phyloP scores from a whole-genome alignment of 306 rosid genomes.

The Arachis hypogaea region DNA sequence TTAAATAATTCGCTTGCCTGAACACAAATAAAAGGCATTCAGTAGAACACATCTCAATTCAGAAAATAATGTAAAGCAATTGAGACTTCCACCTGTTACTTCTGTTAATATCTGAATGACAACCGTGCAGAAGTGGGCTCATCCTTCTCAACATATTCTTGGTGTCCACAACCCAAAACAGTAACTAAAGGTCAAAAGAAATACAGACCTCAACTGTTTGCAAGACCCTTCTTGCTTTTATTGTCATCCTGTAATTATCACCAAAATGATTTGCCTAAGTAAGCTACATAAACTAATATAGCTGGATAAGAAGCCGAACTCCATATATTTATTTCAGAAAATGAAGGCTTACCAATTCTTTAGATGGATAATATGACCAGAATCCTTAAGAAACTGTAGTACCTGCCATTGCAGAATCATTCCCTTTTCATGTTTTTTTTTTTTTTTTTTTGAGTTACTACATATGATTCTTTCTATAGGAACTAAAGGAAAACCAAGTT shows the following conservation, averaged over 20 bases:
- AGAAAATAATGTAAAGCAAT: constrained; percentile 13
- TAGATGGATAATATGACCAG: constrained; percentile 8
- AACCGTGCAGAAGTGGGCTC: constrained; percentile 58
- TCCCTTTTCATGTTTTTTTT: too few relatives aligned
- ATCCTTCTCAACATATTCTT: constrained; percentile 76
- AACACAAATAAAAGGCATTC: constrained; percentile 40
- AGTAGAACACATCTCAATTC: constrained; percentile 20
- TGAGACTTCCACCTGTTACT: constrained; percentile 66
- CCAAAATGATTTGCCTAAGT: constrained; percentile 31
- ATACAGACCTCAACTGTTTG: constrained; percentile 80
- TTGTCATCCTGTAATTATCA: constrained; percentile 72
- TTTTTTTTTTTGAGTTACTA: background rate
- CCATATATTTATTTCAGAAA: constrained; percentile 15
- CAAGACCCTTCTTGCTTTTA: constrained; percentile 92
- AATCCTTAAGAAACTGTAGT: background rate
- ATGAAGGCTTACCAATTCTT: constrained; percentile 70
- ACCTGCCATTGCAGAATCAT: background rate
- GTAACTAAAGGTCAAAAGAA: constrained; percentile 29
- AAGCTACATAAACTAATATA: constrained; percentile 20
- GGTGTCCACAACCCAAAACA: constrained; percentile 54
- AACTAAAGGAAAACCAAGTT: constrained; percentile 4
- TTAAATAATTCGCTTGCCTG: constrained; percentile 82
- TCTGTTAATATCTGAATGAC: constrained; percentile 70
- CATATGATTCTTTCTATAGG: background rate
- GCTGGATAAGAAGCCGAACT: constrained; percentile 20